Conservation (phyloP, 192 early-diverging fungal genomes). For the Allomyces arbusculus region DNA sequence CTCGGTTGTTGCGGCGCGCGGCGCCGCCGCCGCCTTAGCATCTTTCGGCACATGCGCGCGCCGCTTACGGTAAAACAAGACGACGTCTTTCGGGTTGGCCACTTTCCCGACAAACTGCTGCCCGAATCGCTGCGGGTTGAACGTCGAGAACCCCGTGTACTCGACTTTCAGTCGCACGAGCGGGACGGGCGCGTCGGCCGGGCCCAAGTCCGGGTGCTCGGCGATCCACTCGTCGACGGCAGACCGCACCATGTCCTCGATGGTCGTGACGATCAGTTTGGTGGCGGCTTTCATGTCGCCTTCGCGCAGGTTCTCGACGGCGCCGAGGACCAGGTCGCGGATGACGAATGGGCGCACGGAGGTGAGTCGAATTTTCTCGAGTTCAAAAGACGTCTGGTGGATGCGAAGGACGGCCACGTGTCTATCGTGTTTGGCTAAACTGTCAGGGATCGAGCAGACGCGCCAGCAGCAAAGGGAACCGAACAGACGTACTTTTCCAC, state of each 20-base stretch:
- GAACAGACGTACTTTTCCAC: slow-evolving; percentile 32
- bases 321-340: slow-evolving; percentile 37
- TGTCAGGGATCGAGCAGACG: too few species aligned
- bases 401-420: slow-evolving; percentile 41
- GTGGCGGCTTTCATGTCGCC: slow-evolving; percentile 29
- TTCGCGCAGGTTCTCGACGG: slow-evolving; percentile 21
- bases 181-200: slow-evolving; percentile 21
- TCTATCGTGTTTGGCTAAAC: slow-evolving; percentile 4
- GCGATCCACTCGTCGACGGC: slow-evolving; percentile 41
- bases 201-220: slow-evolving; percentile 10
- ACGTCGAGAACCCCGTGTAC: slow-evolving; percentile 60
- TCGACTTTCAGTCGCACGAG: slow-evolving; percentile 71
- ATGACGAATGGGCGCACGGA: slow-evolving; percentile 79
- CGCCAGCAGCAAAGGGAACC: too few species aligned
- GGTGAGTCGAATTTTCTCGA: slow-evolving; percentile 52
- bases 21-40: not conserved
- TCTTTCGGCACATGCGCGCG: not conserved
- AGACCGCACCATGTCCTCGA: slow-evolving; percentile 37
- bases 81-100: slow-evolving; percentile 73
- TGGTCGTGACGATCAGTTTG: slow-evolving; percentile 20
- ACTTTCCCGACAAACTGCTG: slow-evolving; percentile 54
- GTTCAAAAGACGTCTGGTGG: slow-evolving; percentile 35
- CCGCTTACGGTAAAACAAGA: slow-evolving; percentile 54
- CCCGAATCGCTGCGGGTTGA: slow-evolving; percentile 75
- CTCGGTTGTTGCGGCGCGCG: not conserved